Conservation (phyloP, 176 grass and related monocot genomes). For the Hsuehochloa calcarea region DNA sequence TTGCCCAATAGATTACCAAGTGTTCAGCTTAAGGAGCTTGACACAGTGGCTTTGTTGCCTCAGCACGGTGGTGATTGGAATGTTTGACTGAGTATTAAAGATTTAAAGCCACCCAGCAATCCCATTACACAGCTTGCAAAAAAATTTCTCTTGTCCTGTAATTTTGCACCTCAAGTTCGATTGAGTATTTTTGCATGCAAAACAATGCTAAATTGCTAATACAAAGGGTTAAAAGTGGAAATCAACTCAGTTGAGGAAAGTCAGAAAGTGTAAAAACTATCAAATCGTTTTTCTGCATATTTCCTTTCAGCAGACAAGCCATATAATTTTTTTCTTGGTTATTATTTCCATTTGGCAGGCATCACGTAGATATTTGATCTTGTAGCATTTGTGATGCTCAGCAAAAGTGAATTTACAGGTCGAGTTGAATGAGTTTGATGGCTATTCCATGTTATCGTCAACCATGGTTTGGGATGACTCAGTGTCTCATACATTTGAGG, state of each 20-base stretch:
- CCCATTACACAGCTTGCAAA: not conserved
- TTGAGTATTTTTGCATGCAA: not conserved
- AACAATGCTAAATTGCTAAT: not conserved
- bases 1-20: not conserved
- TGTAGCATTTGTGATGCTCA: slow-evolving; percentile 29
- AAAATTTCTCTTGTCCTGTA: not conserved
- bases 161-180: not conserved
- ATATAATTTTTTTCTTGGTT: slow-evolving; percentile 30
- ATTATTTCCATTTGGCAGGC: slow-evolving; percentile 1
- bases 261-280: not conserved
- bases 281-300: not conserved
- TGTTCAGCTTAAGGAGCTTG: slow-evolving; percentile 18
- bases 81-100: not conserved
- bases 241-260: not conserved
- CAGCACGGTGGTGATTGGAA: not conserved
- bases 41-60: not conserved
- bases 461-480: slow-evolving; percentile 91
- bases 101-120: not conserved
- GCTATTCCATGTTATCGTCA: slow-evolving; percentile 64
- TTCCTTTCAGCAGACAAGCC: slow-evolving; percentile 20
- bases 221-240: slow-evolving; percentile 2
- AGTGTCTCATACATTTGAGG: slow-evolving; percentile 60
- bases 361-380: slow-evolving; percentile 28
- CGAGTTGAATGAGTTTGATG: slow-evolving; percentile 66
- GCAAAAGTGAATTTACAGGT: slow-evolving; percentile 56